Evolutionary conservation across 805 yeast species (phyloP).

Genomic region (Blastobotrys americana): DNA sequence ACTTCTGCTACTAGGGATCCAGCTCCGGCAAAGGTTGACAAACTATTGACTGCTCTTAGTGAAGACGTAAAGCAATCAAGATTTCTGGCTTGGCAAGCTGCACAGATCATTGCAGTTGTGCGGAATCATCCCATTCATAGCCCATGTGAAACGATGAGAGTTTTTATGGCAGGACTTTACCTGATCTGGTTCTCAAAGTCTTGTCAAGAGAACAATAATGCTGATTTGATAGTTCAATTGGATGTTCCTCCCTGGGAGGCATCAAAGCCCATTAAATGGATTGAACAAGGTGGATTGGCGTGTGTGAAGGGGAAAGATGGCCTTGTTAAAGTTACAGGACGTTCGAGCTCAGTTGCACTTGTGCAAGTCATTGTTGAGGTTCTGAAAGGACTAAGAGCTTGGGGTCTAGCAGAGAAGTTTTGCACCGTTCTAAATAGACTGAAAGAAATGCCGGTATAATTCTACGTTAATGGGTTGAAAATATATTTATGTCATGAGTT

Average conservation of each 20-base stretch:
- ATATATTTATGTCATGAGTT: too few relatives aligned
- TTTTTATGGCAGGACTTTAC: slow-evolving; percentile 20
- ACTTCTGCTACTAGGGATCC: slow-evolving; percentile 10
- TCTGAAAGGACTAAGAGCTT: slow-evolving; percentile 8
- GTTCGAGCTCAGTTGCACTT: slow-evolving; percentile 11
- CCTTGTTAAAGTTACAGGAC: slow-evolving; percentile 11
- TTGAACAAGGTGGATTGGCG: slow-evolving; percentile 15
- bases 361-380: slow-evolving; percentile 10
- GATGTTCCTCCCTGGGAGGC: slow-evolving; percentile 10
- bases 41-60: slow-evolving; percentile 5
- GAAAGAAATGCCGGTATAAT: slow-evolving; percentile 2
- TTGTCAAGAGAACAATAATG: slow-evolving; percentile 6
- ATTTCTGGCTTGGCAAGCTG: slow-evolving; percentile 21
- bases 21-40: not conserved
- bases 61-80: slow-evolving; percentile 15
- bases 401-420: slow-evolving; percentile 22
- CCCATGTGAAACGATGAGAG: slow-evolving; percentile 21
- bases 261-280: slow-evolving; percentile 13
- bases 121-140: slow-evolving; percentile 12
- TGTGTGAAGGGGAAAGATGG: slow-evolving; percentile 12
- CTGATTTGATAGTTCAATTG: slow-evolving; percentile 5
- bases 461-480: too few relatives aligned
- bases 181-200: slow-evolving; percentile 19
- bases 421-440: slow-evolving; percentile 7
- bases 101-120: slow-evolving; percentile 18